A percentile compares a stretch with the other conserved stretches of the same genome.
phyloP scores from a whole-genome alignment of 805 yeast species.

The Schwanniomyces yamadae region DNA sequence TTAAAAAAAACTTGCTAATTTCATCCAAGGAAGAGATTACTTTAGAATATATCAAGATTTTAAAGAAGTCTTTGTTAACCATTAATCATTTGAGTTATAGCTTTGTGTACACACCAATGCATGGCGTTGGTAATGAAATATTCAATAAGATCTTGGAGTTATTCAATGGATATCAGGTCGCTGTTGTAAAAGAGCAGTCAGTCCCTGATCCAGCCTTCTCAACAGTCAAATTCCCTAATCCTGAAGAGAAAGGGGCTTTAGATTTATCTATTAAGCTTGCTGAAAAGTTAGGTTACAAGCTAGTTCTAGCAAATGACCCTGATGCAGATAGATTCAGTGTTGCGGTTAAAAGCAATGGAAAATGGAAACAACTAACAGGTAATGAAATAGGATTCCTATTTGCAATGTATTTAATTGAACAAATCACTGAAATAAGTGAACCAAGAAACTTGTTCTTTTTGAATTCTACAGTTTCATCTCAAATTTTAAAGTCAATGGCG shows the following conservation, averaged over 20 bases:
- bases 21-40: conserved; percentile 45
- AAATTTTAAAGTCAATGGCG: conserved; percentile 72
- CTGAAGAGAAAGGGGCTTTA: conserved; percentile 92
- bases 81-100: conserved; percentile 27
- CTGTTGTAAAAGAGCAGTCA: conserved; percentile 59
- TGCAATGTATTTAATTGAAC: conserved; percentile 59
- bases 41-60: conserved; percentile 35
- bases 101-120: conserved; percentile 91
- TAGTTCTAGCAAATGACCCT: conserved; percentile 91
- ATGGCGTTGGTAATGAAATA: conserved; percentile 83
- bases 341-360: conserved; percentile 53
- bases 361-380: conserved; percentile 84
- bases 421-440: conserved; percentile 20
- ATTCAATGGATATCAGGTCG: conserved; percentile 33
- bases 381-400: conserved; percentile 87
- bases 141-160: conserved; percentile 43
- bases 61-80: conserved; percentile 31
- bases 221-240: conserved; percentile 89
- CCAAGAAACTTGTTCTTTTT: conserved; percentile 51
- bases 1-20: conserved; percentile 25
- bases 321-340: conserved; percentile 94
- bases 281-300: conserved; percentile 41
- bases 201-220: conserved; percentile 82
- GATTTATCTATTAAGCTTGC: conserved; percentile 68
- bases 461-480: conserved; percentile 92